Percentiles rank a stretch among this genome's conserved stretches.
These are phyloP conservation scores for Turritis glabra DNA, from an alignment of 345 rosid genomes.

Conservation along the genomic window DNA sequence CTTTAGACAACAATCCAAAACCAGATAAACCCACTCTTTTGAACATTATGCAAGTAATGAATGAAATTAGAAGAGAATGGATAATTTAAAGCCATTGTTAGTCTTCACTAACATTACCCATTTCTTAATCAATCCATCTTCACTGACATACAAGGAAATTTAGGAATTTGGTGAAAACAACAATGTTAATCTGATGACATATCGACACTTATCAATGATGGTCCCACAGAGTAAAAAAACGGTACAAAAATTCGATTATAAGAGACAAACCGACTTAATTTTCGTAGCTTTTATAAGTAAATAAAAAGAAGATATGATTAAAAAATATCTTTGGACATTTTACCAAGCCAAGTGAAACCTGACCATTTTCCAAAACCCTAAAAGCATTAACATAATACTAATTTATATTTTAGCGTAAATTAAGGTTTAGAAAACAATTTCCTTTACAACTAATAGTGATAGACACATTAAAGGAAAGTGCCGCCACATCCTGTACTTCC, in stretches of 20 bases:
- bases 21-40: not conserved
- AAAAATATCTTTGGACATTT: not conserved
- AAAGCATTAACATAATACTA: not conserved
- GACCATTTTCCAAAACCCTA: slow-evolving; percentile 16
- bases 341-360: not conserved
- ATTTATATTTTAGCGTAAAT: no score
- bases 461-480: no score
- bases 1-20: not conserved
- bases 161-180: not conserved
- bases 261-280: slow-evolving; percentile 9
- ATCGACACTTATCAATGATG: slow-evolving; percentile 4
- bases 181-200: not conserved
- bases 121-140: not conserved
- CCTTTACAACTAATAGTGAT: no score
- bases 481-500: no score
- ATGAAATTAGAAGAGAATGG: not conserved
- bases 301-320: not conserved
- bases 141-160: not conserved
- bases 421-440: no score
- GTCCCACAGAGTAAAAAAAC: slow-evolving; percentile 4
- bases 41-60: not conserved
- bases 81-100: not conserved
- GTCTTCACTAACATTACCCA: not conserved
- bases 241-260: slow-evolving; percentile 15
- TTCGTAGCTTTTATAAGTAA: not conserved